These are phyloP conservation scores for Ceratopteris richardii DNA, from an alignment of 75 land plant genomes.

Conservation along the genomic window DNA sequence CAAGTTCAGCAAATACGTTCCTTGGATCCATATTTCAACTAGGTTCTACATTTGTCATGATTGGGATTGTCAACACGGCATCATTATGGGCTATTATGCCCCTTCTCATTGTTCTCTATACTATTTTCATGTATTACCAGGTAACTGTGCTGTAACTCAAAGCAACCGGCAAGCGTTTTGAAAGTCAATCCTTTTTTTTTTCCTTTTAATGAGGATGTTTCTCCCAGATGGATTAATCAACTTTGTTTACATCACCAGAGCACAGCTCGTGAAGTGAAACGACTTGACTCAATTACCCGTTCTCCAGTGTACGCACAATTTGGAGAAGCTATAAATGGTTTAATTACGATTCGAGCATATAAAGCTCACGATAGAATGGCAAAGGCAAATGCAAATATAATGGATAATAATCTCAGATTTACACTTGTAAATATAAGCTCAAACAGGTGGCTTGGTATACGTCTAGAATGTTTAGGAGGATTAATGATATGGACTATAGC, in stretches of 20 bases:
- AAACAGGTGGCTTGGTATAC: constrained; percentile 83
- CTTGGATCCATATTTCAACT: constrained; percentile 59
- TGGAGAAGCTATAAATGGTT: constrained; percentile 94
- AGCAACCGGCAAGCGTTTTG: too few relatives aligned
- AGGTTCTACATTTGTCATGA: constrained; percentile 86
- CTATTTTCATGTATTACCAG: constrained; percentile 83
- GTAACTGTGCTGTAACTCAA: too few relatives aligned
- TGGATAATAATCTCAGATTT: constrained; percentile 85
- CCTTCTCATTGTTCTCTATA: constrained; percentile 74
- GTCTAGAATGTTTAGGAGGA: constrained; percentile 81
- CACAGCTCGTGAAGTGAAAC: constrained; percentile 91
- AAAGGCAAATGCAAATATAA: constrained; percentile 75
- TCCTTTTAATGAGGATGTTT: too few relatives aligned
- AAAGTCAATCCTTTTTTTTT: too few relatives aligned
- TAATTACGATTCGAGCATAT: constrained; percentile 90
- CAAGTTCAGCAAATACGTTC: constrained; percentile 62
- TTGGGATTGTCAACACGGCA: constrained; percentile 83
- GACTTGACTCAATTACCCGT: constrained; percentile 83
- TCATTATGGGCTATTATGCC: constrained; percentile 99
- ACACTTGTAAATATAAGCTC: constrained; percentile 82
- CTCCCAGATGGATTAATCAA: too few relatives aligned
- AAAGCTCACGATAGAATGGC: constrained; percentile 96
- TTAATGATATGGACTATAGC: constrained; percentile 96
- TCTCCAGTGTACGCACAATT: constrained; percentile 99
- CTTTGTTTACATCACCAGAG: constrained; percentile 31